Evolutionary conservation across 805 yeast species (phyloP).

Genomic region (Kuraishia hungarica): DNA sequence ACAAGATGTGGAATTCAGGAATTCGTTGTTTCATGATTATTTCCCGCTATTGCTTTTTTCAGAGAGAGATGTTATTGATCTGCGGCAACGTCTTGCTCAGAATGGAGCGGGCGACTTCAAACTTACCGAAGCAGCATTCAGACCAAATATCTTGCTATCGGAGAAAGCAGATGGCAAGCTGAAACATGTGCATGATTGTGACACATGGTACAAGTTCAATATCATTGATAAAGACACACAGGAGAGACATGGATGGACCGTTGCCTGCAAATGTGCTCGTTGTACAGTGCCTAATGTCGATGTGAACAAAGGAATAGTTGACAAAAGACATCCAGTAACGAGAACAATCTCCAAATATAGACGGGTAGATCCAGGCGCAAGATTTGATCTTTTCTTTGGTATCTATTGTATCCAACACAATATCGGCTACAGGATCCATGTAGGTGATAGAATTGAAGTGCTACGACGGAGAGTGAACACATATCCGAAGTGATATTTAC

Average conservation of each 20-base stretch:
- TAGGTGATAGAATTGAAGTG: conserved; percentile 18
- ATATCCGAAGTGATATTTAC: background rate
- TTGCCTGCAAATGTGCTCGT: conserved; percentile 19
- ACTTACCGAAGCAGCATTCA: conserved; percentile 13
- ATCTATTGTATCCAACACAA: conserved; percentile 18
- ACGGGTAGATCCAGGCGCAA: conserved; percentile 19
- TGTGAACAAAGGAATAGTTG: conserved; percentile 12
- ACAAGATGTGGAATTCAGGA: conserved; percentile 7
- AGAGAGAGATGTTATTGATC: conserved; percentile 11
- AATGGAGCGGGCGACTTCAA: conserved; percentile 3
- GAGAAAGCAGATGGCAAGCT: conserved; percentile 3
- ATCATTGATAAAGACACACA: conserved; percentile 6
- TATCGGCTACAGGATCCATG: conserved; percentile 8
- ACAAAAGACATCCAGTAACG: conserved; percentile 14
- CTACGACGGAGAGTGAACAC: background rate
- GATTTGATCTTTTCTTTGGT: conserved; percentile 18
- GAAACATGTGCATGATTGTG: conserved; percentile 16
- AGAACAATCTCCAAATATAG: conserved; percentile 17
- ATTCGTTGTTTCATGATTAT: conserved; percentile 21
- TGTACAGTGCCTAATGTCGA: conserved; percentile 21
- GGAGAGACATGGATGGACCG: conserved; percentile 11
- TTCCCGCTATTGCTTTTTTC: conserved; percentile 19
- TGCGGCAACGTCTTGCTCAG: conserved; percentile 9
- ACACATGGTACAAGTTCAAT: conserved; percentile 16
- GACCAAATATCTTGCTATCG: conserved; percentile 18